Conservation (phyloP, 73 alveolate species). For the Paraurostyla sp. region DNA sequence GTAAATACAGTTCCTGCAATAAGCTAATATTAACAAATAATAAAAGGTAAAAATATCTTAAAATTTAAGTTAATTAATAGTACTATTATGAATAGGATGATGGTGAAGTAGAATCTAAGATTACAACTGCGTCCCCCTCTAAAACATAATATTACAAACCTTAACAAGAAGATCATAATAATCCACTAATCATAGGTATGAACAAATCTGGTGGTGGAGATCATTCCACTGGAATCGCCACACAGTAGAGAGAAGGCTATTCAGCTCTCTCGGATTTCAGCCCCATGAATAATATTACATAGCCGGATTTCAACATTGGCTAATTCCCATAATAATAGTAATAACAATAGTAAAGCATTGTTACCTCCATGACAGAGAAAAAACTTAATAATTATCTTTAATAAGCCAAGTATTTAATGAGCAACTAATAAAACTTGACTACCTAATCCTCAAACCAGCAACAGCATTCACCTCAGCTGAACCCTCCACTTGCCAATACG, state of each 20-base stretch:
- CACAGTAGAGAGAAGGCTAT: too few species aligned
- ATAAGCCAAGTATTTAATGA: constrained; percentile 15
- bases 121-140: constrained; percentile 30
- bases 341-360: too few species aligned
- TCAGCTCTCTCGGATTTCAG: too few species aligned
- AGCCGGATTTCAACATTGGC: not conserved
- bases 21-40: not conserved
- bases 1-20: not conserved
- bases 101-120: constrained; percentile 25
- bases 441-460: too few species aligned
- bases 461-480: too few species aligned
- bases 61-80: not conserved
- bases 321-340: not conserved
- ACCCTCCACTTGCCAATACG: too few species aligned
- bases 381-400: constrained; percentile 6
- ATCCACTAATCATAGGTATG: not conserved
- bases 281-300: not conserved
- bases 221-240: too few species aligned
- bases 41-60: not conserved
- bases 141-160: not conserved
- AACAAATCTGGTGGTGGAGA: too few species aligned
- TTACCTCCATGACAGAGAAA: constrained; percentile 10
- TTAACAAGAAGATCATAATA: not conserved
- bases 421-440: not conserved
- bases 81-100: constrained; percentile 19